Conservation (phyloP, 148 eudicot genomes). For the Rhododendron mucronatum region DNA sequence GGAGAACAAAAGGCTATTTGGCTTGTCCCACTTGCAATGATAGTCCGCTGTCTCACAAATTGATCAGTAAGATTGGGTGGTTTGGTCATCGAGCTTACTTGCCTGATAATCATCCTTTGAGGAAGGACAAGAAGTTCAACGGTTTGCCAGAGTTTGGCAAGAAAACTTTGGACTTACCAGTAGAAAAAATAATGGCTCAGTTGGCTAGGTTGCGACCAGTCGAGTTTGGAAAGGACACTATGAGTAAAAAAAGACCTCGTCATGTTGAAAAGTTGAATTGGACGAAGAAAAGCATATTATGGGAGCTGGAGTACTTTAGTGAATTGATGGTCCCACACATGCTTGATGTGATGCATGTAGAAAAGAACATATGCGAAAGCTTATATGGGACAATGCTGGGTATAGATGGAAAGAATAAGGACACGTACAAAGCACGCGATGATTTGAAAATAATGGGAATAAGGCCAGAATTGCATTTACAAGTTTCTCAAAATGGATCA, state of each 20-base stretch:
- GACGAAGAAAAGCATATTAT: background rate
- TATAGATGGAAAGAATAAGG: background rate
- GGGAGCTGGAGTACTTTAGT: background rate
- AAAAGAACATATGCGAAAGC: background rate
- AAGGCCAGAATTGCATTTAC: background rate
- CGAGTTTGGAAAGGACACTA: background rate
- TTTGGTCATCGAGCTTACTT: background rate
- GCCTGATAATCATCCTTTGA: background rate
- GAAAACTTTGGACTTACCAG: background rate
- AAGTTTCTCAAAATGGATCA: background rate
- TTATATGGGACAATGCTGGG: background rate
- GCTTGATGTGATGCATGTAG: conserved; percentile 3
- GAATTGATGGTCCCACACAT: background rate
- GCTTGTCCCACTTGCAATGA: conserved; percentile 6
- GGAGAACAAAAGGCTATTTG: background rate
- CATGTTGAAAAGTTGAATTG: background rate
- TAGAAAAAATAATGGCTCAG: background rate
- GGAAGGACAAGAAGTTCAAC: background rate
- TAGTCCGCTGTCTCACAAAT: background rate
- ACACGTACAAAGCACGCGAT: background rate
- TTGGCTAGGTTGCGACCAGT: background rate
- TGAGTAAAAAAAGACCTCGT: too few species aligned
- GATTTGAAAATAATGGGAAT: background rate
- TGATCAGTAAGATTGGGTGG: background rate
- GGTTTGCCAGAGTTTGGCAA: background rate